Conservation (phyloP, 108 stramenopile genomes). For the Cyclostephanos tholiformis region DNA sequence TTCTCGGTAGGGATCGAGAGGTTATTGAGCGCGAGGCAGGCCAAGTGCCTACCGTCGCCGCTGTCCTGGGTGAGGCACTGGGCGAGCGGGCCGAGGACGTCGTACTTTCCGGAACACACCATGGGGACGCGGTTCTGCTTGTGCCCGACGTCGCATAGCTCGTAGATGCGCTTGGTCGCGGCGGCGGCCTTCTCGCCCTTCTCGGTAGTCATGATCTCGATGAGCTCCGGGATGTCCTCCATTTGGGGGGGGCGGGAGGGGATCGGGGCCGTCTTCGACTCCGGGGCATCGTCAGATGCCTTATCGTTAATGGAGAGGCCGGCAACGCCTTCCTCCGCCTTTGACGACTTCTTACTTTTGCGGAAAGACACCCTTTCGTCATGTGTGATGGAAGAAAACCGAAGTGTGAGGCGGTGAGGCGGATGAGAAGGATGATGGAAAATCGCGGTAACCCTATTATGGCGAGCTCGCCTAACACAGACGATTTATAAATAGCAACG, state of each 20-base stretch:
- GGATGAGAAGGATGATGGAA: not conserved
- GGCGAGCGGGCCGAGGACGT: conserved; percentile 87
- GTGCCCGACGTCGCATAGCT: conserved; percentile 91
- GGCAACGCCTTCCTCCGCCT: conserved; percentile 6
- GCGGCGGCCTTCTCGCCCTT: conserved; percentile 90
- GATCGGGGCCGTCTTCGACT: conserved; percentile 1
- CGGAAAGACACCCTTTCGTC: conserved; percentile 40
- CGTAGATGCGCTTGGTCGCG: conserved; percentile 91
- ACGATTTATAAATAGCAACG: not conserved
- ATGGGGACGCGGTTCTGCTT: conserved; percentile 93
- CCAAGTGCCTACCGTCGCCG: conserved; percentile 90
- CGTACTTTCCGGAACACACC: conserved; percentile 90
- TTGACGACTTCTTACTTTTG: conserved; percentile 34
- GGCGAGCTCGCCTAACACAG: not conserved
- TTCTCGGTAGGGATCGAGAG: conserved; percentile 93
- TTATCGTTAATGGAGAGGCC: not conserved
- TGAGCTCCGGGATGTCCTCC: conserved; percentile 90
- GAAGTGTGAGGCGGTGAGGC: not conserved
- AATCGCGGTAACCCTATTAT: not conserved
- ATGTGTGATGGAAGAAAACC: not conserved
- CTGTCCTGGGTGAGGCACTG: conserved; percentile 88
- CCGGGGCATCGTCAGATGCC: not conserved
- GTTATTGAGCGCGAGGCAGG: conserved; percentile 90
- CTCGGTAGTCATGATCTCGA: conserved; percentile 82
- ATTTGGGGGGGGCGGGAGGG: conserved; percentile 70